Percentiles rank a stretch among this genome's conserved stretches.
These are phyloP conservation scores for Lipomyces sp. DNA, from an alignment of 805 yeast species.

Conservation along the genomic window DNA sequence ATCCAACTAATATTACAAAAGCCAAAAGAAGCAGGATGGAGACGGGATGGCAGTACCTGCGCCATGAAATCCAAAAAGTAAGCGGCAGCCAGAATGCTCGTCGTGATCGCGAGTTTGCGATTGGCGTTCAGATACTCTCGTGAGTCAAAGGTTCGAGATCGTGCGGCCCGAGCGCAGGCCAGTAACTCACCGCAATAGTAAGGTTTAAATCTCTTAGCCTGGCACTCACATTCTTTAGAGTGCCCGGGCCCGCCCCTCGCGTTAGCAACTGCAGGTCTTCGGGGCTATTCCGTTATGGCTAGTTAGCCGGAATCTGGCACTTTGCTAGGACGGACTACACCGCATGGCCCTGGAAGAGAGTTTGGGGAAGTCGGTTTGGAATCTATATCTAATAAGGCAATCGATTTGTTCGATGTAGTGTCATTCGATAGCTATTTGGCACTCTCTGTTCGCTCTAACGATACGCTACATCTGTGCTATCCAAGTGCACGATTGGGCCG, in stretches of 20 bases:
- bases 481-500: too few relatives aligned
- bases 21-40: too few relatives aligned
- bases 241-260: neutral
- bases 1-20: too few relatives aligned
- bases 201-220: neutral
- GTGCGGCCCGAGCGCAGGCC: neutral
- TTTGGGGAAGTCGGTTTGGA: too few relatives aligned
- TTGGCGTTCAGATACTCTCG: neutral
- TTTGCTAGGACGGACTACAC: too few relatives aligned
- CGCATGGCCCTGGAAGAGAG: too few relatives aligned
- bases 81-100: neutral
- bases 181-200: neutral
- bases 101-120: neutral
- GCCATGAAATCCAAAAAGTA: neutral
- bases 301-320: neutral
- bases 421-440: too few relatives aligned
- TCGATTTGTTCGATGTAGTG: too few relatives aligned
- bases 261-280: neutral
- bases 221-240: neutral
- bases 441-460: too few relatives aligned
- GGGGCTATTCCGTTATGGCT: neutral
- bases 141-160: neutral
- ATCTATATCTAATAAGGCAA: too few relatives aligned
- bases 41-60: too few relatives aligned
- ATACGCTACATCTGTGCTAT: too few relatives aligned